Base-by-base conservation (phyloP, 306 rosid species). In the Lathyrus tuberosus region DNA sequence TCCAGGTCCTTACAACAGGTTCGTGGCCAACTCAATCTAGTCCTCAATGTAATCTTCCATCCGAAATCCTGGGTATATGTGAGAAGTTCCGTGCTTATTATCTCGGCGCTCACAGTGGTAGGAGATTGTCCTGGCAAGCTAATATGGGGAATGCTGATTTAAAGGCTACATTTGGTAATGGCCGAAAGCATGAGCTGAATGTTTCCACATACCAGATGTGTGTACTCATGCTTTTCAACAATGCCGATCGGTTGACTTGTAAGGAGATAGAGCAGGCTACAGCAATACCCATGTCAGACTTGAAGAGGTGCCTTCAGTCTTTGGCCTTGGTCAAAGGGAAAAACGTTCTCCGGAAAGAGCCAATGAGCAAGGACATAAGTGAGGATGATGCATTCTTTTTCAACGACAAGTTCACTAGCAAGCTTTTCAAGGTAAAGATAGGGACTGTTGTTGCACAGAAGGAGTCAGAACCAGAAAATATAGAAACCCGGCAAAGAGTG, bases 201-300 rank as follows among this genome's bases (percentile, higher is more conserved):
- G 88, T 81, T 72, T 84, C 88, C 31, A 84, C 88, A 44, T 81
- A 78, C 64, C 88, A 84, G 74, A 81, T 84, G 88, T 84, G 88
- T 60, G 86, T 76, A 24, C 84, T 84, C 18, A 84, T 84, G 85
- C 88, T 84, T 65, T 81, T 84, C 81, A 84, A 84, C 72, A 76
- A 59, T 9, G 67, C 76, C 1, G 84, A 84, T 37, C 65, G 42
- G 49, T 60, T 84, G 67, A 84, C 63, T 13, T 84, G 76, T 59
- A 78, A 81, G 76, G 88, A 84, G 75, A 84, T 84, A 13, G 88
- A 84, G 76, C 88, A 84, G 48, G 84, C 84, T 28, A 84, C 86
- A 15, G 72, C 61, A 14, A 84, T 84, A 68, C 88, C 88, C 38
- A 56, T 62, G 28, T 17, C 80, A 46, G 84, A 81, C 47, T 70